Conservation (phyloP, 306 rosid species). For the Ormosia semicastrata region DNA sequence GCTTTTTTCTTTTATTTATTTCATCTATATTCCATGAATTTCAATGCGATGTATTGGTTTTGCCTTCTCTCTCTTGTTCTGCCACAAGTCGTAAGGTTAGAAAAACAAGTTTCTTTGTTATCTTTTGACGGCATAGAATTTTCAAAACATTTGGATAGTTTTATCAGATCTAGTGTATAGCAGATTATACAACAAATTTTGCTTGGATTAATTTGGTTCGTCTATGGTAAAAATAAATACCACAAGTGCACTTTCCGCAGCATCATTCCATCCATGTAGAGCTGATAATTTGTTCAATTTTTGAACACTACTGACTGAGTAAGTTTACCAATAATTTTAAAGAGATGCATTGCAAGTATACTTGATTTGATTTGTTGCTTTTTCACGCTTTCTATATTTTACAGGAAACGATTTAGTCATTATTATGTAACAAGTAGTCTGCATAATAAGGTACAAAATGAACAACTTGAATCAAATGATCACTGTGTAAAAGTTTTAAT, state of each 20-base stretch:
- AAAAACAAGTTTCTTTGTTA: not conserved
- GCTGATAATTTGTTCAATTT: not conserved
- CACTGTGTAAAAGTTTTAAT: not conserved
- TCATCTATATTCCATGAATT: no score
- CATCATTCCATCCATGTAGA: not conserved
- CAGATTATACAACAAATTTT: not conserved
- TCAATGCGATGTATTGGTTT: not conserved
- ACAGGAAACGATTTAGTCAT: not conserved
- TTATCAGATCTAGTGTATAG: not conserved
- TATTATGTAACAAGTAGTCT: not conserved
- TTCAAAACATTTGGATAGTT: not conserved
- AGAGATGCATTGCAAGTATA: not conserved
- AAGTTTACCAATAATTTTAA: not conserved
- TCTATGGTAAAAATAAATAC: not conserved
- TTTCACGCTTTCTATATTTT: not conserved
- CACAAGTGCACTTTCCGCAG: not conserved
- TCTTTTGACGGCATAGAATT: not conserved
- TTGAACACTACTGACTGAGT: not conserved
- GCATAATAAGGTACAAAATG: not conserved
- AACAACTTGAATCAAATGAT: not conserved
- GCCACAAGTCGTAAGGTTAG: not conserved
- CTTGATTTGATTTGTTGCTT: not conserved
- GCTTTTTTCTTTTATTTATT: no score
- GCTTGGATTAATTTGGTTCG: not conserved
- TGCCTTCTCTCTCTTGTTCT: not conserved